Conservation (phyloP, 352 stramenopile species). For the Globisporangium uncinulatum region DNA sequence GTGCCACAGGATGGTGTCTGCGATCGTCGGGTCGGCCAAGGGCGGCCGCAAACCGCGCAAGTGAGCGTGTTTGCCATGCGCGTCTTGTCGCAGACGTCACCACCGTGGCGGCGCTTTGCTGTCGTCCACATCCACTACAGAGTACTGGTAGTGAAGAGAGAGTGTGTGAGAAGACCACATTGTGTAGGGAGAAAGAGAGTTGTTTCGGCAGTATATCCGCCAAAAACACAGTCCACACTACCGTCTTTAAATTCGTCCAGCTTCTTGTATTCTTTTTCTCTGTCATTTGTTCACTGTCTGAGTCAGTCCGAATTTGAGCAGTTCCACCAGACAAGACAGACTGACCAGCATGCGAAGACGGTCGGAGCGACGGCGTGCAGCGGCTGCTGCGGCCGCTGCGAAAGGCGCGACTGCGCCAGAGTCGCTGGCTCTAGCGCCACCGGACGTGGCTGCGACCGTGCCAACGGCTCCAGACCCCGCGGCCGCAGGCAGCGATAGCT, state of each 20-base stretch:
- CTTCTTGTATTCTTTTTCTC: too few relatives aligned
- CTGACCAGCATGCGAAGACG: constrained; percentile 30
- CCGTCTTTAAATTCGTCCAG: too few relatives aligned
- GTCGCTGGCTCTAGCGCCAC: background rate
- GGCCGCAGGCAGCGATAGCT: background rate
- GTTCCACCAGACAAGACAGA: too few relatives aligned
- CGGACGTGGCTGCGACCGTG: background rate
- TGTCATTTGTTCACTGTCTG: too few relatives aligned
- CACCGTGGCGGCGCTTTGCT: too few relatives aligned
- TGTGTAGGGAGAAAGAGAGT: too few relatives aligned
- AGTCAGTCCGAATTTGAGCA: too few relatives aligned
- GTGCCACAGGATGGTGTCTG: constrained; percentile 72
- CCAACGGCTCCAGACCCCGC: constrained; percentile 8
- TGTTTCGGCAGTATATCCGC: too few relatives aligned
- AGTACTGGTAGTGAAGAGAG: too few relatives aligned
- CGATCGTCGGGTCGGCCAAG: constrained; percentile 61
- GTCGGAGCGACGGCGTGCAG: constrained; percentile 42
- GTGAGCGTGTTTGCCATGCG: background rate
- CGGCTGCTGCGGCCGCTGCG: constrained; percentile 22
- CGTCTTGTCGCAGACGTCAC: background rate
- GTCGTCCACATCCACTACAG: too few relatives aligned
- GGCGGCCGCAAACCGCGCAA: constrained; percentile 27
- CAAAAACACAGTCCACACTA: too few relatives aligned
- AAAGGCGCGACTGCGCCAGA: constrained; percentile 11
- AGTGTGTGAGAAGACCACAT: too few relatives aligned